Evolutionary conservation across 495 filamentous ascomycete species (phyloP), one percentile per base, ranked within the genome.

Genomic region (Ramalina intermedia): DNA sequence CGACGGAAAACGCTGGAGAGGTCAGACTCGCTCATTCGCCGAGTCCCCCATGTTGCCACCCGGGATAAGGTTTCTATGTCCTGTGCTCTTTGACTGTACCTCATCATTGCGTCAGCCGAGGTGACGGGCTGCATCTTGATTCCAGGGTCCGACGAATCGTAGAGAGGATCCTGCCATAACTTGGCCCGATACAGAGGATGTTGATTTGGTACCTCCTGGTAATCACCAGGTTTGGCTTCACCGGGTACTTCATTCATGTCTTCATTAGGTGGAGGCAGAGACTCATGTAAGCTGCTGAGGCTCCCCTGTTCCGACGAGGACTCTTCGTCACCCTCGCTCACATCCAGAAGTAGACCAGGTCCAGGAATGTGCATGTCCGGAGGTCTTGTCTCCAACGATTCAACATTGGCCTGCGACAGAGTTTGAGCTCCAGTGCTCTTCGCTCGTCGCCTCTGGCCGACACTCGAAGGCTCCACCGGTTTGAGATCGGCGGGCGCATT

Each of bases 21-120:
- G 44, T 86, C 83, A 2, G 73, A 59, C 36, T 83, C 66, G 55
- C 77, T 83, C 20, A 75, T 63, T 23, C 76, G 72, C 14, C 78
- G 70, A 8, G 80, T 84, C 11, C 82, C 82, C 79, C 82, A 84
- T 2, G 84, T 89, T 20, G 83, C 84, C 21, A 74, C 71, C 39
- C 80, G 70, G 4, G 84, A 87, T 27, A 62, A 53, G 11, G 64
- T 70, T 38, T 75, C 72, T 26, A 69, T 48, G 37, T 74, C 69
- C 21, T 44, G 58, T 5, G 67, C 67, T 8, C 66, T 68, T 49
- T 58, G 63, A 21, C 70, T 55, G 29, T 61, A 75, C 16, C 64
- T 60, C 39, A 62, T 52, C 55, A 74, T 75, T 20, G 72, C 72
- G 41, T 64, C 65, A 39, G 58, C 63, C 0, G 72, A 72, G 17